Percentiles rank a stretch among this genome's conserved stretches.
Evolutionary conservation across 176 grass and related monocot species (phyloP).

Genomic region (Oryza brachyantha): DNA sequence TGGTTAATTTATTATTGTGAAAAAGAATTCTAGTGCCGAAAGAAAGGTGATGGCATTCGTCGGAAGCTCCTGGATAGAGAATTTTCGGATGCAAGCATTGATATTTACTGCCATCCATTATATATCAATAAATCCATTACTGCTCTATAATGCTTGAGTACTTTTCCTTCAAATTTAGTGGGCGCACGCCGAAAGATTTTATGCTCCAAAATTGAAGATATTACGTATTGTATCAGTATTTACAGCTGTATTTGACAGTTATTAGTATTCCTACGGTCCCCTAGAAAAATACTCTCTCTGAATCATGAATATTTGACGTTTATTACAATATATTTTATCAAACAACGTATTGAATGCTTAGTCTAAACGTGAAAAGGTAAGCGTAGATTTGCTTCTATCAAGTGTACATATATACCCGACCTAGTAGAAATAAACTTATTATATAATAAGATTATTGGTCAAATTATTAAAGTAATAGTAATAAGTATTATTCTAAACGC

Average conservation of each 20-base stretch:
- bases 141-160: slow-evolving; percentile 9
- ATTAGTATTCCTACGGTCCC: background rate
- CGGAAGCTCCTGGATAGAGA: slow-evolving; percentile 36
- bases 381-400: no score
- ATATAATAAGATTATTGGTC: no score
- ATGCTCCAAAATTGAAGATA: slow-evolving; percentile 32
- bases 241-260: background rate
- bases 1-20: slow-evolving; percentile 18
- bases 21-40: slow-evolving; percentile 11
- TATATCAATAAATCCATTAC: background rate
- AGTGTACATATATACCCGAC: no score
- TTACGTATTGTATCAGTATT: background rate
- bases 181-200: slow-evolving; percentile 29
- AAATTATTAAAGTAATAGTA: no score
- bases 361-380: no score
- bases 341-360: no score
- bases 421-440: no score
- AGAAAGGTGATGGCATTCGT: slow-evolving; percentile 16
- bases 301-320: no score
- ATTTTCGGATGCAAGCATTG: background rate
- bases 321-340: no score
- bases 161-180: slow-evolving; percentile 27
- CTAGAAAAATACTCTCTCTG: background rate
- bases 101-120: slow-evolving; percentile 3
- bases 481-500: no score